Conservation (phyloP, 2,329 filamentous ascomycete genomes). For the Penicillium digitatum region DNA sequence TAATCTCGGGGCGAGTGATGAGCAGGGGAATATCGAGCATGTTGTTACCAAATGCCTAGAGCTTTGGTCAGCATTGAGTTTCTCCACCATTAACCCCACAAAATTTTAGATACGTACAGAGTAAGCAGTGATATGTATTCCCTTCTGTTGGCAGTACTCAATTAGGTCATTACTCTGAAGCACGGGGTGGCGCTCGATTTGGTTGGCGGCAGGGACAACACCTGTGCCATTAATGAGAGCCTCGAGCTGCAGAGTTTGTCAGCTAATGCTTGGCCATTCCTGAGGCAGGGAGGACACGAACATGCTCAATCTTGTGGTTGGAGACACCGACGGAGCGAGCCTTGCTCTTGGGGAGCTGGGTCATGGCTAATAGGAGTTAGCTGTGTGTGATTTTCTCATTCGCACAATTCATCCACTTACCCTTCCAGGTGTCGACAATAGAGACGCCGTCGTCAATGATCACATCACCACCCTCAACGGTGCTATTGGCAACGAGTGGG, state of each 20-base stretch:
- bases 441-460: conserved; percentile 46
- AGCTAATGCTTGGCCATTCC: not conserved
- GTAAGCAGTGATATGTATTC: conserved; percentile 61
- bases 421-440: conserved; percentile 44
- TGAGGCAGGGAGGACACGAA: conserved; percentile 15
- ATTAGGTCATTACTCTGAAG: conserved; percentile 59
- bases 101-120: conserved; percentile 41
- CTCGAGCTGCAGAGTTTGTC: conserved; percentile 42
- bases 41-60: conserved; percentile 55
- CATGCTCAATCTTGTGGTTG: conserved; percentile 40
- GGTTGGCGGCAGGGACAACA: conserved; percentile 62
- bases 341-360: conserved; percentile 42
- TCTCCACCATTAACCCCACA: not conserved
- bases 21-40: conserved; percentile 60
- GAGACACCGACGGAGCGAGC: conserved; percentile 42
- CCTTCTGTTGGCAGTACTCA: conserved; percentile 54
- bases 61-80: not conserved
- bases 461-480: conserved; percentile 37
- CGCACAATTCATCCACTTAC: conserved; percentile 15
- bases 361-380: conserved; percentile 36
- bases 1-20: conserved; percentile 58
- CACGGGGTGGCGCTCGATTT: conserved; percentile 67
- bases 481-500: conserved; percentile 42
- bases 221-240: conserved; percentile 52
- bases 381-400: not conserved